Evolutionary conservation across 2,329 filamentous ascomycete genomes (phyloP).

Genomic region (Diaporthe citri): DNA sequence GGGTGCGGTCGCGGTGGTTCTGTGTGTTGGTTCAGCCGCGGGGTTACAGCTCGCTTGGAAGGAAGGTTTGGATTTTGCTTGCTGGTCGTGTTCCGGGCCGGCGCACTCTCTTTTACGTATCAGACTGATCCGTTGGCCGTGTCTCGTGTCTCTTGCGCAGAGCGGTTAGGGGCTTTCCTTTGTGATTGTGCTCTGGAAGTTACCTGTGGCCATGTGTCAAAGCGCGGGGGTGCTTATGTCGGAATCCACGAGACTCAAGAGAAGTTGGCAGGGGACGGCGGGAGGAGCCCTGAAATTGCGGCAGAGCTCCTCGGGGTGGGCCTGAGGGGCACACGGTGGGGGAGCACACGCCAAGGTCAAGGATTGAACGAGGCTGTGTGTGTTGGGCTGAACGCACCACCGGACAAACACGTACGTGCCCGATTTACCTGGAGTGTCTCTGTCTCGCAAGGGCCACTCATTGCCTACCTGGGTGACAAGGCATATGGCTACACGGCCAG

Average conservation of each 20-base stretch:
- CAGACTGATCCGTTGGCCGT: slow-evolving; percentile 8
- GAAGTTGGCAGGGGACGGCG: not conserved
- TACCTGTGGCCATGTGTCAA: not conserved
- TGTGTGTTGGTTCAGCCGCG: slow-evolving; percentile 23
- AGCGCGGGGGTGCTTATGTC: slow-evolving; percentile 22
- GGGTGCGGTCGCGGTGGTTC: slow-evolving; percentile 1
- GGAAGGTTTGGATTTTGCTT: slow-evolving; percentile 17
- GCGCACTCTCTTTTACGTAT: slow-evolving; percentile 20
- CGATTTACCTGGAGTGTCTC: not conserved
- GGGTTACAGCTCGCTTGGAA: slow-evolving; percentile 20
- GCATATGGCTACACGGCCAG: not conserved
- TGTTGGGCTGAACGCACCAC: slow-evolving; percentile 27
- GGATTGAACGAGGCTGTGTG: slow-evolving; percentile 34
- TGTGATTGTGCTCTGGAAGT: not conserved
- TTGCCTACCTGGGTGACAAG: no score
- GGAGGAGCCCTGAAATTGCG: slow-evolving; percentile 33
- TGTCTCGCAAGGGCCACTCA: not conserved
- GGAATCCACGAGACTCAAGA: slow-evolving; percentile 15
- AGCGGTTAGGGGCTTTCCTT: not conserved
- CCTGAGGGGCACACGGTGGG: slow-evolving; percentile 26
- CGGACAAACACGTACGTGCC: not conserved
- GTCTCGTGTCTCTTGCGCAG: not conserved
- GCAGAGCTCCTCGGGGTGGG: slow-evolving; percentile 24
- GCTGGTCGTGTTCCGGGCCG: slow-evolving; percentile 16
- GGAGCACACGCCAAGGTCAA: slow-evolving; percentile 16